phyloP scores from a whole-genome alignment of 176 grass and related monocot species.

The Cenchrus purpureus region DNA sequence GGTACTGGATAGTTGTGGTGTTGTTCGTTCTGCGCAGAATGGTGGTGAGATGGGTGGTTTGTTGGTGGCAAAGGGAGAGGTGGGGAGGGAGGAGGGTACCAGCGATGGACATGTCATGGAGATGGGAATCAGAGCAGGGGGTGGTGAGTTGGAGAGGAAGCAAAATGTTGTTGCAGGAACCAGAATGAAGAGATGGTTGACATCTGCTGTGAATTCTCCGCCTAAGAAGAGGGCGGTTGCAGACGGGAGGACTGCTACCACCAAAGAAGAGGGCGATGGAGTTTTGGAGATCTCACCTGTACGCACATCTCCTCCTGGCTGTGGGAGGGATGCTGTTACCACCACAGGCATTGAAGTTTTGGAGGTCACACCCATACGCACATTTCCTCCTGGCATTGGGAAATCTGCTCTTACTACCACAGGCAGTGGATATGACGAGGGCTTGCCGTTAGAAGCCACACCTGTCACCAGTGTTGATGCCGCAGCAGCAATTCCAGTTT shows the following conservation, averaged over 20 bases:
- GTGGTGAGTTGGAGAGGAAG: constrained; percentile 23
- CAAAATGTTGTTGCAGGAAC: constrained; percentile 10
- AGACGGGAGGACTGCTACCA: constrained; percentile 37
- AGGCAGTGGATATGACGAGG: neutral
- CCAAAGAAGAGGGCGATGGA: neutral
- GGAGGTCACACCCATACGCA: neutral
- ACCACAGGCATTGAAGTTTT: neutral
- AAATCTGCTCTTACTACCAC: constrained; percentile 6
- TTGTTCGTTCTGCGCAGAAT: constrained; percentile 2
- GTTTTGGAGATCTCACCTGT: neutral
- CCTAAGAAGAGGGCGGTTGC: constrained; percentile 57
- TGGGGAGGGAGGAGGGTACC: neutral
- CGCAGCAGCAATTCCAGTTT: neutral
- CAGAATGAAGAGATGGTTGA: constrained; percentile 52
- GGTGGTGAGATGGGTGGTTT: neutral
- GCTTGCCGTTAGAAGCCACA: constrained; percentile 5
- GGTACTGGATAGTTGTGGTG: neutral
- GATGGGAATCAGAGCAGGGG: neutral
- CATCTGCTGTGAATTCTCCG: constrained; percentile 44
- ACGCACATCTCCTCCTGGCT: neutral
- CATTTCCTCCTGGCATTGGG: neutral
- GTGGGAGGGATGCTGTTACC: neutral
- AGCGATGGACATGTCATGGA: constrained; percentile 12
- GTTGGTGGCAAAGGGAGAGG: neutral
- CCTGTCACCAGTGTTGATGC: constrained; percentile 21